Conservation (phyloP, 2,329 filamentous ascomycete genomes). For the Pezicula radicicola region DNA sequence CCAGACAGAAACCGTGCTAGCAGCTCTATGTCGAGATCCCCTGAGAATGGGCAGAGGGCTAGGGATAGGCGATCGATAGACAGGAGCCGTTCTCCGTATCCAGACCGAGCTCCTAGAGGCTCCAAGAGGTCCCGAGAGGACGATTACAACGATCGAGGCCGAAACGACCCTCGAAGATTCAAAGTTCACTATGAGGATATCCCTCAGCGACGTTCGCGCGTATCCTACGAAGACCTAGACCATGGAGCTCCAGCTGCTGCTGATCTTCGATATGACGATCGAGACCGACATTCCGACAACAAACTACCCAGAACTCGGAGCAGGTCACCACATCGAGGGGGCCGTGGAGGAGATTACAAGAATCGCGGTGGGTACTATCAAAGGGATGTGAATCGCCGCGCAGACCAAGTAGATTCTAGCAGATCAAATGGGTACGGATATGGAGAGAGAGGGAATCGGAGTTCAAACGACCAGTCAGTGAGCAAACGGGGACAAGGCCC, state of each 20-base stretch:
- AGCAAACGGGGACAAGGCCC: constrained; percentile 60
- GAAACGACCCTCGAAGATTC: constrained; percentile 56
- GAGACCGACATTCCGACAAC: constrained; percentile 43
- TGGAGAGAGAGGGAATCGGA: constrained; percentile 42
- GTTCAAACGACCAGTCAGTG: constrained; percentile 56
- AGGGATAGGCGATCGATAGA: constrained; percentile 40
- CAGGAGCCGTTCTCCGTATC: constrained; percentile 54
- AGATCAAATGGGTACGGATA: constrained; percentile 24
- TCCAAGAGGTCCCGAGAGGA: constrained; percentile 67
- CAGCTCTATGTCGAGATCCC: constrained; percentile 30
- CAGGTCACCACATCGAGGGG: constrained; percentile 43
- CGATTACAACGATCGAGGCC: constrained; percentile 45
- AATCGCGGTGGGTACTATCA: constrained; percentile 13
- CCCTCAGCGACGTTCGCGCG: constrained; percentile 41
- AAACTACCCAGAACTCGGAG: constrained; percentile 53
- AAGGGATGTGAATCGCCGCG: constrained; percentile 16
- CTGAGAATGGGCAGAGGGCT: constrained; percentile 40
- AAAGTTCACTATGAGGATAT: constrained; percentile 60
- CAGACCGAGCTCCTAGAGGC: constrained; percentile 40
- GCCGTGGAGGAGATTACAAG: constrained; percentile 22
- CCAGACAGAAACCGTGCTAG: constrained; percentile 69
- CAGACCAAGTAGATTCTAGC: constrained; percentile 11
- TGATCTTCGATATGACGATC: constrained; percentile 44
- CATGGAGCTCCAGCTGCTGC: constrained; percentile 26
- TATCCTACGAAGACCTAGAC: constrained; percentile 56